Conservation (phyloP, 352 stramenopile genomes). For the Globisporangium canariense region DNA sequence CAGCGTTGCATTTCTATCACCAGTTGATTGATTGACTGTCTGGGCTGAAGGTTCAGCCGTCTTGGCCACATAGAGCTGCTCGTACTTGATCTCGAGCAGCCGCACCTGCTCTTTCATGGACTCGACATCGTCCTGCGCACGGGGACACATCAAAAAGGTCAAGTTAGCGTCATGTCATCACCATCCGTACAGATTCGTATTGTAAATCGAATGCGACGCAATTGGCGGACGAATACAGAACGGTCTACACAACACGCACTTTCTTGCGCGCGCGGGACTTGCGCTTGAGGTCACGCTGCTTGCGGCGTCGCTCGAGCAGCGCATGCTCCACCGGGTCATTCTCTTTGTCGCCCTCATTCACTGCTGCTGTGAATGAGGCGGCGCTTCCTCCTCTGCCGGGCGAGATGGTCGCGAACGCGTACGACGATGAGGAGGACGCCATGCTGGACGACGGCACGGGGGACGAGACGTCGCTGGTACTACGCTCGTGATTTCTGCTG, state of each 20-base stretch:
- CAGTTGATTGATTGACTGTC: slow-evolving; percentile 5
- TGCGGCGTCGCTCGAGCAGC: slow-evolving; percentile 17
- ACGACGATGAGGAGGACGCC: neutral
- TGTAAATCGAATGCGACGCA: neutral
- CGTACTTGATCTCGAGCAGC: slow-evolving; percentile 32
- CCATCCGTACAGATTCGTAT: neutral
- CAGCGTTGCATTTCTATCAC: slow-evolving; percentile 1
- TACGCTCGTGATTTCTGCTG: neutral
- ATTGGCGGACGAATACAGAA: neutral
- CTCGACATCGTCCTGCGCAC: slow-evolving; percentile 34
- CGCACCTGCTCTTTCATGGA: slow-evolving; percentile 37
- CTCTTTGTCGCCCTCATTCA: neutral
- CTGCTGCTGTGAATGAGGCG: neutral
- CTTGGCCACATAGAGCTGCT: slow-evolving; percentile 22
- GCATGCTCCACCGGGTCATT: neutral
- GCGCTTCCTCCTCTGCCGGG: neutral
- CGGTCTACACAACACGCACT: slow-evolving; percentile 1
- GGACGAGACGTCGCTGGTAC: neutral
- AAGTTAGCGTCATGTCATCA: neutral
- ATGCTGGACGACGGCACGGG: neutral
- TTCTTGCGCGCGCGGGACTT: slow-evolving; percentile 19
- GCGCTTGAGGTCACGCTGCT: slow-evolving; percentile 22
- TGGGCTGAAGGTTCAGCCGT: slow-evolving; percentile 2
- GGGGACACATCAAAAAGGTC: neutral
- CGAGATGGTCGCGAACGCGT: slow-evolving; percentile 17